Evolutionary conservation across 2,329 filamentous ascomycete species (phyloP), one percentile per base, ranked within the genome.

Genomic region (Trichoderma lentiforme): DNA sequence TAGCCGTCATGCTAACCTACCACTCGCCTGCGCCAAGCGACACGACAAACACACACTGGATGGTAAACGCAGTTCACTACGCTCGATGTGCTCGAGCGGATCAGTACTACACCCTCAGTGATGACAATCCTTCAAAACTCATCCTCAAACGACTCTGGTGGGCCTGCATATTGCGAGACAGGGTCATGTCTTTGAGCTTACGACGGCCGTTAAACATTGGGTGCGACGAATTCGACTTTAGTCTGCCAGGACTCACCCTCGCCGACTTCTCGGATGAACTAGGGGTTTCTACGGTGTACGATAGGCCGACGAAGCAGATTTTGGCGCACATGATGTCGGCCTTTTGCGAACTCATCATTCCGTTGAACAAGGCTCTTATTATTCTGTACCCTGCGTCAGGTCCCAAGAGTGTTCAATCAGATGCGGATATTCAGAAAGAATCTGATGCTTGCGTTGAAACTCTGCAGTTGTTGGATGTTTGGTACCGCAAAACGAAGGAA

Each of bases 141-240:
- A 24, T 14, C n/a, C 56, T 73, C 36, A 71, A 71, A 34, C 36
- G 70, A n/a, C 70, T 71, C 8, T 71, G 70, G 70, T 71, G 70
- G 70, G 14, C 39, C 51, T 68, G 61, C 26, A 60, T 68, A 26
- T 32, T 68, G 18, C 63, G 70, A 68, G 70, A 71, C 53, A 58
- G 62, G 6, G 30, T 71, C n/a, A 47, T 71, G 34, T 66, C 70
- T 21, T 9, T 71, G 34, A 68, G 70, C 32, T 60, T 71, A 53
- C 70, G 62, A 26, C 64, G 70, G 5, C 68, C 68, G 3, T 21
- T 71, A 15, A 57, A 15, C 32, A 64, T 71, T 43, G 68, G 68
- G 12, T 64, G 58, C 26, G 58, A 63, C 12, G 68, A 71, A 15
- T 71, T 71, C 34, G 68, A 71, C 47, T 64, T 71, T 18, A 61